phyloP scores from a whole-genome alignment of 345 rosid genomes.

The Linum trigynum region DNA sequence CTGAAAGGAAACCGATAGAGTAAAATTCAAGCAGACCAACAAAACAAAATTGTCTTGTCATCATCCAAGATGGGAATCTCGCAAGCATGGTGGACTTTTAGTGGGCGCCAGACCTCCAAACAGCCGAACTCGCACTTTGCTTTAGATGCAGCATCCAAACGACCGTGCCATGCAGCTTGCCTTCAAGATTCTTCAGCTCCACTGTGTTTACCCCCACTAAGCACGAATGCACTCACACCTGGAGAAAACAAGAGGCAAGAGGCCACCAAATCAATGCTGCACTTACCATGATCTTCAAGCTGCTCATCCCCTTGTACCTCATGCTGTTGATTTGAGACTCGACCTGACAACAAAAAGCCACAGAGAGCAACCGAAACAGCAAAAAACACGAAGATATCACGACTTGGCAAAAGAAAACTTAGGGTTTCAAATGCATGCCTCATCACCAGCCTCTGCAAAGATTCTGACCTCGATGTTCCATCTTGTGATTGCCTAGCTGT shows the following conservation, averaged over 20 bases:
- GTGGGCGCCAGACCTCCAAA: no score
- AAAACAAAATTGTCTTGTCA: no score
- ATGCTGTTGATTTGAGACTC: conserved; percentile 26
- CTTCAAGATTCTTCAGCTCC: no score
- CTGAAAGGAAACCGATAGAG: no score
- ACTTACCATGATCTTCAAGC: background rate
- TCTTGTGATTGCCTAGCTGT: conserved; percentile 36
- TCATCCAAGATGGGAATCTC: no score
- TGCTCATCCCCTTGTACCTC: background rate
- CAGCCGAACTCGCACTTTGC: no score
- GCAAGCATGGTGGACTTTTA: no score
- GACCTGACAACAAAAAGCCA: conserved; percentile 24
- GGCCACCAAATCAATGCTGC: background rate
- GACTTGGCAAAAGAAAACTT: conserved; percentile 16
- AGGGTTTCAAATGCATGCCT: conserved; percentile 51
- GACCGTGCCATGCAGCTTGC: no score
- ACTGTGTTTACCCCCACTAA: background rate
- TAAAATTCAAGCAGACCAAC: no score
- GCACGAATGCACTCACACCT: background rate
- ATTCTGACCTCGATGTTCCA: conserved; percentile 54
- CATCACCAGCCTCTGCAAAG: conserved; percentile 44
- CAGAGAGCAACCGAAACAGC: conserved; percentile 14
- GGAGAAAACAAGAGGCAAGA: background rate
- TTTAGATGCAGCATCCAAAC: no score
- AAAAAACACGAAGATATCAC: conserved; percentile 29